Evolutionary conservation across 768 basidiomycete species (phyloP).

Genomic region (Artomyces pyxidatus): DNA sequence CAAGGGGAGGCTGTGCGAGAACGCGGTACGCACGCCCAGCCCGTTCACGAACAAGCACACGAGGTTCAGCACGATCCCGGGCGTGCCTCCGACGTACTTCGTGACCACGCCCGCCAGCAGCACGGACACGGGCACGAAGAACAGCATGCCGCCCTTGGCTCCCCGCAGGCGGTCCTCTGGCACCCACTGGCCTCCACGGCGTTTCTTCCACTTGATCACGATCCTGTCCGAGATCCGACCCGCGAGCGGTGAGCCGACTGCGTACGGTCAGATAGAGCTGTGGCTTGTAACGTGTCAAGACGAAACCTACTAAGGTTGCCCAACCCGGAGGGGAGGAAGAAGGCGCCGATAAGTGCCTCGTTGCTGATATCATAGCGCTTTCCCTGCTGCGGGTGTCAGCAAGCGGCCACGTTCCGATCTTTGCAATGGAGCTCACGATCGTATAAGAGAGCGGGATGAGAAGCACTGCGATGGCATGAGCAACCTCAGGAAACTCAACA

Average conservation of each 20-base stretch:
- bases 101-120: slow-evolving; percentile 42
- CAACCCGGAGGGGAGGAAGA: slow-evolving; percentile 51
- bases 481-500: not conserved
- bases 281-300: not conserved
- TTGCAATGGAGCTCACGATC: slow-evolving; percentile 49
- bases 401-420: too few species aligned
- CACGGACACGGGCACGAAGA: slow-evolving; percentile 47
- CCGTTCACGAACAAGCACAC: slow-evolving; percentile 56
- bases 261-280: not conserved
- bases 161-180: slow-evolving; percentile 64
- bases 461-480: slow-evolving; percentile 25
- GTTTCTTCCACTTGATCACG: slow-evolving; percentile 38
- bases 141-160: slow-evolving; percentile 34
- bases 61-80: slow-evolving; percentile 44
- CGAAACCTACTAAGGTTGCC: slow-evolving; percentile 46
- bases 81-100: slow-evolving; percentile 37
- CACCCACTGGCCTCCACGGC: slow-evolving; percentile 49
- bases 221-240: slow-evolving; percentile 51
- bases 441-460: slow-evolving; percentile 60
- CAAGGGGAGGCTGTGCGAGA: not conserved
- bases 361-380: slow-evolving; percentile 46
- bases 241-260: slow-evolving; percentile 53
- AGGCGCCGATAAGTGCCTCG: slow-evolving; percentile 48
- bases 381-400: slow-evolving; percentile 33
- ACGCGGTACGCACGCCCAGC: slow-evolving; percentile 44